Evolutionary conservation across 345 rosid species (phyloP).

Genomic region (Rhodomyrtus tomentosa): DNA sequence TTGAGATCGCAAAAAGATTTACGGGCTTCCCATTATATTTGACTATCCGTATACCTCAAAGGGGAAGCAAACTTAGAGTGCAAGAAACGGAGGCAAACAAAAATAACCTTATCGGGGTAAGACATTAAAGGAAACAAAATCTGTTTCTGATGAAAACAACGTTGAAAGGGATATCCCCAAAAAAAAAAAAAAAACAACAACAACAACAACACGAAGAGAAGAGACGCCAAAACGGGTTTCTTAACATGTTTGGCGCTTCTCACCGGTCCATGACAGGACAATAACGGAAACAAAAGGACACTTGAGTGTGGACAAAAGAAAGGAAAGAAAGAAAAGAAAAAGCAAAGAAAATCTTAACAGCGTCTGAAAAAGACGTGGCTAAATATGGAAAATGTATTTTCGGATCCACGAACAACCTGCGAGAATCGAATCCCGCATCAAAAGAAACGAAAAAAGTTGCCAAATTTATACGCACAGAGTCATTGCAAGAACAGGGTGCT

Average conservation of each 20-base stretch:
- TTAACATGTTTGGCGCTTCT: neutral
- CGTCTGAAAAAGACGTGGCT: neutral
- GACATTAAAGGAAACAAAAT: neutral
- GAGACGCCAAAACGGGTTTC: neutral
- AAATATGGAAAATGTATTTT: neutral
- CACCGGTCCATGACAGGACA: neutral
- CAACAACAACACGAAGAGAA: neutral
- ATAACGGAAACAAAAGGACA: neutral
- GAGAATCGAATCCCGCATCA: neutral
- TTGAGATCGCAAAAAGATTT: neutral
- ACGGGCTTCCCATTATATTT: neutral
- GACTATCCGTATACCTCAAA: neutral
- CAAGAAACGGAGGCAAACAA: neutral
- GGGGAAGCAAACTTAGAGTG: neutral
- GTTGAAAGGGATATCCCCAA: neutral
- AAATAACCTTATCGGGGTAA: neutral
- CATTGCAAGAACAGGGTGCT: neutral
- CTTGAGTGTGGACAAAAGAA: neutral
- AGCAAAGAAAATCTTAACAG: neutral
- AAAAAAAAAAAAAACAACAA: neutral
- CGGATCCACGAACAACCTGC: neutral
- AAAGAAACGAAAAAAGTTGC: neutral
- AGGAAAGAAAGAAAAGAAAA: neutral
- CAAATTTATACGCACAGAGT: neutral
- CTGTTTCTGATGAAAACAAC: neutral